phyloP scores from a whole-genome alignment of 768 basidiomycete genomes.

The Russula sp. region DNA sequence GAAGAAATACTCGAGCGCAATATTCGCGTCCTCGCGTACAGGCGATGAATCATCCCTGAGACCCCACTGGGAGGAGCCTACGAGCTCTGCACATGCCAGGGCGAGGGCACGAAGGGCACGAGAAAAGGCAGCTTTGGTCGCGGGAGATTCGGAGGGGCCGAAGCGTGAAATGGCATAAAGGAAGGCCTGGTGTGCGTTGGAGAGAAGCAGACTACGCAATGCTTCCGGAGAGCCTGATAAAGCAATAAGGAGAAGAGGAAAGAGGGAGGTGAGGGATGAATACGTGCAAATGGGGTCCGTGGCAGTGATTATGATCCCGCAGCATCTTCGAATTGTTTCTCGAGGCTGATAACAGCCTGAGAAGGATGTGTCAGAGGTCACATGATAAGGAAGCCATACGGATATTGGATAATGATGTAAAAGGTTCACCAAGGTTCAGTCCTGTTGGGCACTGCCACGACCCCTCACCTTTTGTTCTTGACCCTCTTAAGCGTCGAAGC shows the following conservation, averaged over 20 bases:
- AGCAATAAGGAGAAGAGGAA: conserved; percentile 30
- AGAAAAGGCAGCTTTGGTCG: conserved; percentile 51
- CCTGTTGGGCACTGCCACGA: conserved; percentile 38
- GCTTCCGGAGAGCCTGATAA: conserved; percentile 56
- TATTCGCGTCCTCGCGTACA: conserved; percentile 45
- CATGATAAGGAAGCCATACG: no score
- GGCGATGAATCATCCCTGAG: conserved; percentile 41
- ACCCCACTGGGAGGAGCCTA: conserved; percentile 67
- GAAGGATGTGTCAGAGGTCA: background rate
- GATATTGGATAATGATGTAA: no score
- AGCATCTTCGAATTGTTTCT: conserved; percentile 35
- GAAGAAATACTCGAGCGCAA: conserved; percentile 55
- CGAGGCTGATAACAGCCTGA: conserved; percentile 40
- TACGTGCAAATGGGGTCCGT: conserved; percentile 21
- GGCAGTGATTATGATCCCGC: conserved; percentile 28
- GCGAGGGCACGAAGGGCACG: conserved; percentile 59
- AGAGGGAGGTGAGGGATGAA: background rate
- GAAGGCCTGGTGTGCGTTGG: conserved; percentile 55
- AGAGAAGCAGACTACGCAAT: conserved; percentile 49
- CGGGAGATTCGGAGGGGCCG: conserved; percentile 32
- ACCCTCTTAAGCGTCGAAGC: conserved; percentile 51
- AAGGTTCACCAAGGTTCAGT: no score
- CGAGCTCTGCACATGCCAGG: conserved; percentile 55
- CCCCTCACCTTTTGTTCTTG: conserved; percentile 61
- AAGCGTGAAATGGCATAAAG: conserved; percentile 55